Percentiles rank a stretch among this genome's conserved stretches.
Conservation (phyloP, 495 filamentous ascomycete species). For the Aspergillus sparsus region DNA sequence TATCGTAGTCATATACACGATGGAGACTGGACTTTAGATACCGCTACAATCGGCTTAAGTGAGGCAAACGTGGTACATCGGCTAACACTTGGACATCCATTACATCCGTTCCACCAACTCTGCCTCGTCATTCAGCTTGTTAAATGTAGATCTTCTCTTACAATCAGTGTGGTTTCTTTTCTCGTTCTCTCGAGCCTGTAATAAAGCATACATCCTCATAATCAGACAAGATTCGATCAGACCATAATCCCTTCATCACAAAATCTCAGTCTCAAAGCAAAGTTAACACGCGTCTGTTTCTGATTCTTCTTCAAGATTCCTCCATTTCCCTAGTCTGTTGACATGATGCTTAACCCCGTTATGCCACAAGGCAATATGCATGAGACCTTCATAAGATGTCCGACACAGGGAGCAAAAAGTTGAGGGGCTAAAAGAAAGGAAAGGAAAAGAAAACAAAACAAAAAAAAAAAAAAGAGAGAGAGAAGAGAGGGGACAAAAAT, state of each 20-base stretch:
- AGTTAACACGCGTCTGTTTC: not conserved
- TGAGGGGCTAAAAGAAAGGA: not conserved
- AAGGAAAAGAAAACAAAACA: not conserved
- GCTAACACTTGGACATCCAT: not conserved
- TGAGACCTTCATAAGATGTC: conserved; percentile 18
- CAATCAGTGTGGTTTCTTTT: not conserved
- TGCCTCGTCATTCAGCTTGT: not conserved
- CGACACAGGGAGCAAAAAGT: conserved; percentile 5
- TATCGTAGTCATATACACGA: no score
- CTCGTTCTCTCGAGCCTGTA: not conserved
- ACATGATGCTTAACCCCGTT: conserved; percentile 10
- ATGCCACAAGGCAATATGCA: conserved; percentile 25
- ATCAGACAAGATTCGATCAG: not conserved
- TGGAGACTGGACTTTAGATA: no score
- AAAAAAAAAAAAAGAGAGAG: conserved; percentile 1
- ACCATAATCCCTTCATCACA: not conserved
- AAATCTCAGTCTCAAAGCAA: not conserved
- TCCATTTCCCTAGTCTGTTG: not conserved
- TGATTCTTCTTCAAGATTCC: not conserved
- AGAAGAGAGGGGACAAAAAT: not conserved
- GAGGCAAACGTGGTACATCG: conserved; percentile 20
- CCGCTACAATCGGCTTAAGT: not conserved
- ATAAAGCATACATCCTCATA: conserved; percentile 2
- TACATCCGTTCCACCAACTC: not conserved
- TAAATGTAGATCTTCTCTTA: not conserved